phyloP scores from a whole-genome alignment of 2,329 filamentous ascomycete genomes.

The Dactylella cylindrospora region DNA sequence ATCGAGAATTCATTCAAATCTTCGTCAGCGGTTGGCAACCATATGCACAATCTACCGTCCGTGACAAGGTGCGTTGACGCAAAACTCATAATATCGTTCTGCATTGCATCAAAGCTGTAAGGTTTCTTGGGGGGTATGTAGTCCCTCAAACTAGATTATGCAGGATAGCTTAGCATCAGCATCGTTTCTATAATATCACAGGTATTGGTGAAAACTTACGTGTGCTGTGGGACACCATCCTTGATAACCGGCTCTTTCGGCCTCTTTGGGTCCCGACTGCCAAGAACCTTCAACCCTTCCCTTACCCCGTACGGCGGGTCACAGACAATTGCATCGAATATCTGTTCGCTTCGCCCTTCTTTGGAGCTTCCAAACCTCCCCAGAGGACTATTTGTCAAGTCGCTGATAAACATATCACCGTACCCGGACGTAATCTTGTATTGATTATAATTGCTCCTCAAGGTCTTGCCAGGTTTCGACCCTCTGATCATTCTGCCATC shows the following conservation, averaged over 20 bases:
- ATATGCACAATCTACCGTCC: conserved; percentile 80
- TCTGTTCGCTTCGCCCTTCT: conserved; percentile 16
- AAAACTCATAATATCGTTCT: conserved; percentile 86
- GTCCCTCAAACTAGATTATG: conserved; percentile 52
- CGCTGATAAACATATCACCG: conserved; percentile 78
- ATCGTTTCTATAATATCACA: neutral
- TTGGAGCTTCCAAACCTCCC: conserved; percentile 54
- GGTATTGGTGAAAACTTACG: conserved; percentile 56
- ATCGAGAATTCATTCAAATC: conserved; percentile 74
- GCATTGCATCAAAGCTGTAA: conserved; percentile 87
- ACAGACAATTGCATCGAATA: conserved; percentile 88
- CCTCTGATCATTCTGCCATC: conserved; percentile 87
- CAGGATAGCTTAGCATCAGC: neutral
- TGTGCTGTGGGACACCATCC: conserved; percentile 69
- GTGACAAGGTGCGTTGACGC: conserved; percentile 74
- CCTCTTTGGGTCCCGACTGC: conserved; percentile 68
- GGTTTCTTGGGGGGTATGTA: conserved; percentile 88
- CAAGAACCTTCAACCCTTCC: conserved; percentile 86
- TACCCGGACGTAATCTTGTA: conserved; percentile 69
- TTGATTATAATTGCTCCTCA: conserved; percentile 77
- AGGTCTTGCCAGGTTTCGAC: conserved; percentile 55
- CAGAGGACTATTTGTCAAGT: conserved; percentile 84
- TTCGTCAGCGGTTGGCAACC: conserved; percentile 92
- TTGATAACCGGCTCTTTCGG: conserved; percentile 63
- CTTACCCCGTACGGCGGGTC: conserved; percentile 95